Percentiles rank a stretch among this genome's conserved stretches.
phyloP scores from a whole-genome alignment of 2,329 filamentous ascomycete species.

The Anthostomella pinea region DNA sequence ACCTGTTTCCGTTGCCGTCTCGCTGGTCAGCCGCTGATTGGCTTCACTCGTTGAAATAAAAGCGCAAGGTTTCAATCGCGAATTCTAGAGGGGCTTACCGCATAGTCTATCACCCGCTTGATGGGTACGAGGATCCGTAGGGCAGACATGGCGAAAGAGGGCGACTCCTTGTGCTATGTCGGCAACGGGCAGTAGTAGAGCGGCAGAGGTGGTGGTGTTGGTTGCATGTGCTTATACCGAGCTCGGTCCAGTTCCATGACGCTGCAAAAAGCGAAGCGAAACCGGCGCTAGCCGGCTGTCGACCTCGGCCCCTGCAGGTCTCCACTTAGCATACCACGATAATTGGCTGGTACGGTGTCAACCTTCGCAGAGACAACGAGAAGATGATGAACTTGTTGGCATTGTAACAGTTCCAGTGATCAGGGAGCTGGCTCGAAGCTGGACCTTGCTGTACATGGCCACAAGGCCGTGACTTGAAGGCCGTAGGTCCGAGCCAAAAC shows the following conservation, averaged over 20 bases:
- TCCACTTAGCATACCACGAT: too few species aligned
- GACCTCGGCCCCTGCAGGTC: conserved; percentile 13
- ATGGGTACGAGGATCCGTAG: conserved; percentile 76
- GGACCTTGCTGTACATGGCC: too few species aligned
- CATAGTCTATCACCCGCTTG: conserved; percentile 85
- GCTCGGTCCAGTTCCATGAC: conserved; percentile 22
- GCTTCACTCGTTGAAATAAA: background rate
- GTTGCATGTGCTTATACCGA: conserved; percentile 5
- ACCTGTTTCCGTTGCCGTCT: conserved; percentile 46
- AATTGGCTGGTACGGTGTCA: too few species aligned
- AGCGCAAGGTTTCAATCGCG: conserved; percentile 1
- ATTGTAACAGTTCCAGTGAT: too few species aligned
- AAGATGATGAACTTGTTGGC: too few species aligned
- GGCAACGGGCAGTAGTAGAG: conserved; percentile 5
- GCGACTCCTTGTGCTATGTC: background rate
- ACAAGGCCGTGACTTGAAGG: too few species aligned
- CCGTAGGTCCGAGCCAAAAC: too few species aligned
- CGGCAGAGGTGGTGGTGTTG: conserved; percentile 8
- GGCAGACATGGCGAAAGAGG: conserved; percentile 49
- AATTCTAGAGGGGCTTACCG: conserved; percentile 50
- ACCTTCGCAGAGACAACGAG: too few species aligned
- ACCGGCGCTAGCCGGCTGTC: conserved; percentile 30
- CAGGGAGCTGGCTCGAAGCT: too few species aligned
- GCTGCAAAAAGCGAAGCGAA: conserved; percentile 28
- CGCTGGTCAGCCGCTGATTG: too few species aligned